A percentile compares a stretch with the other conserved stretches of the same genome.
Conservation (phyloP, 2,329 filamentous ascomycete species). For the Fusarium caatingaense region DNA sequence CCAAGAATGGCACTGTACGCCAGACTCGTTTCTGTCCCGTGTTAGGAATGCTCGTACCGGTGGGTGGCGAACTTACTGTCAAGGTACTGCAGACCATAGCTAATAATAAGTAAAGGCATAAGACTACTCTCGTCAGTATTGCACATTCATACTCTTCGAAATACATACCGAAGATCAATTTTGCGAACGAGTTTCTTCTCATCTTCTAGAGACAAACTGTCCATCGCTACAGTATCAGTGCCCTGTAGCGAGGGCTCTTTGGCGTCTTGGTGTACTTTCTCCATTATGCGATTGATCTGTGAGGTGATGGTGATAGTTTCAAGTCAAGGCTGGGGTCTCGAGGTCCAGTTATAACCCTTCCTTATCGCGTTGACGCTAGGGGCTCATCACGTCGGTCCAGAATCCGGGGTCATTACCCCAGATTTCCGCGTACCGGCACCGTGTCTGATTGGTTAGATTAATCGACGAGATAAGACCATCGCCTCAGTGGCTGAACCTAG, state of each 20-base stretch:
- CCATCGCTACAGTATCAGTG: background rate
- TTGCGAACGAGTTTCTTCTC: conserved; percentile 19
- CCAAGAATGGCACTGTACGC: conserved; percentile 18
- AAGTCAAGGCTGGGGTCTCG: background rate
- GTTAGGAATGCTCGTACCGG: background rate
- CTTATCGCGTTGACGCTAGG: conserved; percentile 14
- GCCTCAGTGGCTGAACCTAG: background rate
- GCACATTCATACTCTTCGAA: accelerated
- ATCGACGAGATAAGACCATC: conserved; percentile 16
- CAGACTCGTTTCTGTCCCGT: conserved; percentile 4
- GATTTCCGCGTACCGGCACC: background rate
- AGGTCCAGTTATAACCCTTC: conserved; percentile 15
- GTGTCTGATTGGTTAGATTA: conserved; percentile 1
- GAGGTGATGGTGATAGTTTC: background rate
- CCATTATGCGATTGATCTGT: background rate
- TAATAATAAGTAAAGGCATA: conserved; percentile 16
- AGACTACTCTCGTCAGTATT: background rate
- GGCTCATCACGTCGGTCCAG: conserved; percentile 1
- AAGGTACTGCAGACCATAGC: conserved; percentile 17
- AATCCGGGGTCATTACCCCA: conserved; percentile 18
- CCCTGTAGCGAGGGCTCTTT: conserved; percentile 2
- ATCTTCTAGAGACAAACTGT: background rate
- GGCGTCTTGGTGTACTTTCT: background rate
- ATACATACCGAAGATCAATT: conserved; percentile 14
- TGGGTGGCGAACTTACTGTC: background rate